Conservation (phyloP, 257 asterid species). For the Solanum bulbocastanum region DNA sequence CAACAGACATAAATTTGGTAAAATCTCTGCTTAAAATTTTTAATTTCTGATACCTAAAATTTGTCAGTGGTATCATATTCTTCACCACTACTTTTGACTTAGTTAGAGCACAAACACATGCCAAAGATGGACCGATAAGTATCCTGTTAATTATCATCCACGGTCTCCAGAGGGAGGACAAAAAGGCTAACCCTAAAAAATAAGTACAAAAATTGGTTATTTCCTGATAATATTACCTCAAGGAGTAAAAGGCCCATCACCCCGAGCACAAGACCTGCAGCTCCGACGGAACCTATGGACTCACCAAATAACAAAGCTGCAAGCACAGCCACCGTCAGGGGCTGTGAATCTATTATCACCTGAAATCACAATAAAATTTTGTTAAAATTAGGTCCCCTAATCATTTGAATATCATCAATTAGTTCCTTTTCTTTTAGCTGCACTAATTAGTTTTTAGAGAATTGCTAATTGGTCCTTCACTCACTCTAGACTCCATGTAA, state of each 20-base stretch:
- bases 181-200: not conserved
- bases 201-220: not conserved
- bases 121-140: not conserved
- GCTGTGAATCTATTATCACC: conserved; percentile 98
- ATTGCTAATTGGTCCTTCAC: not conserved
- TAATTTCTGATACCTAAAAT: not conserved
- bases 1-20: not conserved
- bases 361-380: conserved; percentile 19
- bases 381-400: not conserved
- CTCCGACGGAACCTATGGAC: conserved; percentile 65
- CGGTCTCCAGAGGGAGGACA: not conserved
- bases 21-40: not conserved
- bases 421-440: not conserved
- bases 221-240: conserved; percentile 42
- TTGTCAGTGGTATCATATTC: not conserved
- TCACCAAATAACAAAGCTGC: conserved; percentile 88
- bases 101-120: not conserved
- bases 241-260: conserved; percentile 82
- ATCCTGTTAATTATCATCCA: not conserved
- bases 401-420: not conserved
- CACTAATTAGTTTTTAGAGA: not conserved
- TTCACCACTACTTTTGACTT: not conserved
- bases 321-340: conserved; percentile 85
- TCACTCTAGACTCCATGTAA: not conserved
- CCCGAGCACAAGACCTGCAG: conserved; percentile 84